Percentiles rank a stretch among this genome's conserved stretches.
phyloP scores from a whole-genome alignment of 345 rosid species.

The Lagerstroemia speciosa region DNA sequence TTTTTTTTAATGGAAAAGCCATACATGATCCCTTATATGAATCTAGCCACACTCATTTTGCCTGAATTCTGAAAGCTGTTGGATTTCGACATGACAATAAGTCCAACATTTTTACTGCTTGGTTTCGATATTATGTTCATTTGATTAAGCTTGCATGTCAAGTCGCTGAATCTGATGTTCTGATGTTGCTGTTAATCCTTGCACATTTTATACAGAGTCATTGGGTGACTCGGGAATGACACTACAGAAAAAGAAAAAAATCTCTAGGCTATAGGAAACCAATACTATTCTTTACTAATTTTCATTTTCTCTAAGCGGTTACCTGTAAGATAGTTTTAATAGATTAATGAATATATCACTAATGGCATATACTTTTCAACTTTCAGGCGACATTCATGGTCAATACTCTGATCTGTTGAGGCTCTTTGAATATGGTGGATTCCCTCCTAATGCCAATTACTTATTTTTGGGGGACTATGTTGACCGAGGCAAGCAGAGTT shows the following conservation, averaged over 20 bases:
- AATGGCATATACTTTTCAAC: slow-evolving; percentile 12
- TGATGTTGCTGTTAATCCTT: background rate
- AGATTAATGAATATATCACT: background rate
- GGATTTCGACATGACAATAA: too few species aligned
- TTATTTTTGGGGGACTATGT: slow-evolving; percentile 81
- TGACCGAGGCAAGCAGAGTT: slow-evolving; percentile 54
- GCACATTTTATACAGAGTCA: background rate
- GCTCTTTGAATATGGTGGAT: slow-evolving; percentile 81
- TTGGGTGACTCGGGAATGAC: background rate
- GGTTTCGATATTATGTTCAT: too few species aligned
- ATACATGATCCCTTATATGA: too few species aligned
- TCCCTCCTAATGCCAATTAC: slow-evolving; percentile 71
- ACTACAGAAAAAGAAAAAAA: background rate
- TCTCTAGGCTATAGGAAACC: background rate
- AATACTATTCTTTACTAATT: background rate
- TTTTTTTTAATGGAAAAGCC: too few species aligned
- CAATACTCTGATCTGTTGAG: slow-evolving; percentile 79
- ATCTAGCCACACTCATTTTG: too few species aligned
- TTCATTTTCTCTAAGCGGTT: background rate
- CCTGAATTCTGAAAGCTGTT: too few species aligned
- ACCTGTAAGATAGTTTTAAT: background rate
- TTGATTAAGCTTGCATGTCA: too few species aligned
- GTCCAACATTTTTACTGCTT: too few species aligned
- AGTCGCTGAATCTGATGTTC: too few species aligned
- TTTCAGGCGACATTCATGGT: slow-evolving; percentile 78